These are phyloP conservation scores for Russula earlei DNA, from an alignment of 768 basidiomycete species.

Conservation along the genomic window DNA sequence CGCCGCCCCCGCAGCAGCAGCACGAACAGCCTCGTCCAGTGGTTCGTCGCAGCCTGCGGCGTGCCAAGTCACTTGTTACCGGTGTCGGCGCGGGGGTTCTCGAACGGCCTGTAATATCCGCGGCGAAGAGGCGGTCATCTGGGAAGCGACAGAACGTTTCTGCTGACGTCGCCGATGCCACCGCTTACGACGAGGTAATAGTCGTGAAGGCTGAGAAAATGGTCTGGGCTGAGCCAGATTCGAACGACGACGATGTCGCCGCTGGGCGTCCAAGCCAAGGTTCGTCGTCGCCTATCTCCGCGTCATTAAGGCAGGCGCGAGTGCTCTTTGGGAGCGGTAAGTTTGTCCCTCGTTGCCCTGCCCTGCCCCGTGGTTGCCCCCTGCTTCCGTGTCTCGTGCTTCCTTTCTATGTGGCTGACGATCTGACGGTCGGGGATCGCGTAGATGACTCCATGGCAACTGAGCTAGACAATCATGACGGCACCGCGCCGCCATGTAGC, in stretches of 20 bases:
- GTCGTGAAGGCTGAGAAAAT: not conserved
- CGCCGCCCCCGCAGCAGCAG: not conserved
- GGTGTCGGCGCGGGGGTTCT: not conserved
- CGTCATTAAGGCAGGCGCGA: conserved; percentile 19
- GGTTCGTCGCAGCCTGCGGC: conserved; percentile 15
- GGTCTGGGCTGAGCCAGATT: not conserved
- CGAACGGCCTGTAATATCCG: not conserved
- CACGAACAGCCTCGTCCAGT: not conserved
- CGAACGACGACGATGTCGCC: not conserved
- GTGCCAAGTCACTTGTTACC: conserved; percentile 7
- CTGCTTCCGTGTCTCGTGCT: no score
- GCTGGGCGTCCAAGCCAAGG: no score
- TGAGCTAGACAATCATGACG: conserved; percentile 2
- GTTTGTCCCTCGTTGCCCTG: conserved; percentile 9
- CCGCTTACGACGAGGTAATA: no score
- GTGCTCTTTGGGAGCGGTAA: conserved; percentile 29
- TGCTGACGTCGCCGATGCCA: no score
- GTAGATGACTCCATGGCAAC: conserved; percentile 44
- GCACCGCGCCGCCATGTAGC: conserved; percentile 20
- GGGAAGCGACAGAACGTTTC: conserved; percentile 4
- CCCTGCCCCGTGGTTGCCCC: no score
- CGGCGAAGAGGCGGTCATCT: not conserved
- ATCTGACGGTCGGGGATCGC: not conserved
- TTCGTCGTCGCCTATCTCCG: conserved; percentile 22
- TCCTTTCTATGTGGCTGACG: no score